Percentiles rank a stretch among this genome's conserved stretches.
These are phyloP conservation scores for Trypanosoma rangeli DNA, from an alignment of 208 protist species.

Conservation along the genomic window DNA sequence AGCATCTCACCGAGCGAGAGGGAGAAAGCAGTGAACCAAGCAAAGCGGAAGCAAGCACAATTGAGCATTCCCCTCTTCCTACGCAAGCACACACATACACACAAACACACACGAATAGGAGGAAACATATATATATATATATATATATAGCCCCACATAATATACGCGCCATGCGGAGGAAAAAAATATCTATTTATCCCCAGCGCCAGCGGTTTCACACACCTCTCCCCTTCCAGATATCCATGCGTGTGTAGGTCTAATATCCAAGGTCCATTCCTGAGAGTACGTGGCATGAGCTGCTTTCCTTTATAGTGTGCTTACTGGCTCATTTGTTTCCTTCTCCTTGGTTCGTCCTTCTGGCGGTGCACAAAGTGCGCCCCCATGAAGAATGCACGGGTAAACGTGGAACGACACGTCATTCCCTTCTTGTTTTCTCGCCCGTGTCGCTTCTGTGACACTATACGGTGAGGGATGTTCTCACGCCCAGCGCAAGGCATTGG, in stretches of 20 bases:
- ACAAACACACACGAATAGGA: neutral
- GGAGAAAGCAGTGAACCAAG: neutral
- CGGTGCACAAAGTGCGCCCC: neutral
- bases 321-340: neutral
- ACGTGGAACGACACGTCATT: neutral
- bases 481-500: slow-evolving; percentile 54
- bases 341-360: neutral
- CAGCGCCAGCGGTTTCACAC: neutral
- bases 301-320: neutral
- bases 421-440: neutral
- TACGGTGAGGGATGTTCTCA: slow-evolving; percentile 27
- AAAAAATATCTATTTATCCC: slow-evolving; percentile 4
- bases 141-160: neutral
- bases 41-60: neutral
- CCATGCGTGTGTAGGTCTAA: neutral
- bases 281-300: neutral
- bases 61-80: neutral
- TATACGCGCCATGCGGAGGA: neutral
- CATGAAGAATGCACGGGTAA: neutral
- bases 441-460: slow-evolving; percentile 9
- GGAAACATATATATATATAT: neutral
- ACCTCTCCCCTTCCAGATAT: neutral
- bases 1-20: neutral
- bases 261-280: neutral
- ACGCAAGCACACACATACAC: neutral